Conservation (phyloP, 2,329 filamentous ascomycete genomes). For the Fusarium pseudocircinatum region DNA sequence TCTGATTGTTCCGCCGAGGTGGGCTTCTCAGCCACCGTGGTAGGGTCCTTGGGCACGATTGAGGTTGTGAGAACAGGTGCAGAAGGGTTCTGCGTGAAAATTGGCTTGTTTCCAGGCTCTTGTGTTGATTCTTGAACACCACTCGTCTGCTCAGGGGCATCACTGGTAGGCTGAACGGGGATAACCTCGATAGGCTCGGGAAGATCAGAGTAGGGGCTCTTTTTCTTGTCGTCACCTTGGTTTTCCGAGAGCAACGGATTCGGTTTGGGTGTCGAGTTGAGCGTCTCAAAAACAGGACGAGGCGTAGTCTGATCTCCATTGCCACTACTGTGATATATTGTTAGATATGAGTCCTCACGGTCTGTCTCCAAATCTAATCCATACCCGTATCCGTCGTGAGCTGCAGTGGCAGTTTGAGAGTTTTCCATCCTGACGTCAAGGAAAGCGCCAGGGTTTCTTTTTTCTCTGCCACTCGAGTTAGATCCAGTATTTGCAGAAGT, state of each 20-base stretch:
- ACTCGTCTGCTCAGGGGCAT: slow-evolving; percentile 8
- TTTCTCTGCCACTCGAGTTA: slow-evolving; percentile 31
- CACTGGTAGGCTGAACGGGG: slow-evolving; percentile 21
- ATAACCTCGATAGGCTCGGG: slow-evolving; percentile 30
- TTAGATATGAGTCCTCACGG: slow-evolving; percentile 10
- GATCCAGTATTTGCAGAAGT: not conserved
- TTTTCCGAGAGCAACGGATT: slow-evolving; percentile 24
- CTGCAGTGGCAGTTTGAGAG: slow-evolving; percentile 26
- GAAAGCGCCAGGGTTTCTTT: slow-evolving; percentile 32
- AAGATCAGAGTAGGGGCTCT: slow-evolving; percentile 3
- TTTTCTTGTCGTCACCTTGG: slow-evolving; percentile 4
- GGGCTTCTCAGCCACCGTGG: not conserved
- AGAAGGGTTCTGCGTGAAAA: slow-evolving; percentile 28
- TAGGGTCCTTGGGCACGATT: slow-evolving; percentile 29
- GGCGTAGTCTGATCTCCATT: slow-evolving; percentile 35
- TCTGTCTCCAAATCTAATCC: not conserved
- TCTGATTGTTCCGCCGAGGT: slow-evolving; percentile 1
- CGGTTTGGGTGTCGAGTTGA: slow-evolving; percentile 33
- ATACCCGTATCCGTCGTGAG: slow-evolving; percentile 33
- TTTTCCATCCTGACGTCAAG: slow-evolving; percentile 23
- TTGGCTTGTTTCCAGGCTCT: slow-evolving; percentile 16
- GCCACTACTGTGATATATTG: slow-evolving; percentile 14
- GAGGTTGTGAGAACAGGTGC: slow-evolving; percentile 31
- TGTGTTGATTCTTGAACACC: slow-evolving; percentile 11
- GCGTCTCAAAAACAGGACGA: slow-evolving; percentile 39